Evolutionary conservation across 345 rosid genomes (phyloP), one percentile per base, ranked within the genome.

Genomic region (Ceriops zippeliana): DNA sequence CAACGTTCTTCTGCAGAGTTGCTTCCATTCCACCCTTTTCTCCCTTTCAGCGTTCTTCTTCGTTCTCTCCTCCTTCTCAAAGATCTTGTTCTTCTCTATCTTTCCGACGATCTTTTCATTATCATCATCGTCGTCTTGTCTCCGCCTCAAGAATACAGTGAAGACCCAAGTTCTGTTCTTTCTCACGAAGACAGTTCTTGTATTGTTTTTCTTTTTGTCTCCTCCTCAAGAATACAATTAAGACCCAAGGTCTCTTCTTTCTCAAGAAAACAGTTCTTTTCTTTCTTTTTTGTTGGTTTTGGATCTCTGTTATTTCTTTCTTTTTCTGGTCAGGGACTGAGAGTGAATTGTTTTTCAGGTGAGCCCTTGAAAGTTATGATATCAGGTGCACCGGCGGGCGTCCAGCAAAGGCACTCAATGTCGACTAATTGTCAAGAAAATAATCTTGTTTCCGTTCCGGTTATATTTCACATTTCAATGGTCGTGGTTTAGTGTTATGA

Each of bases 341-440:
- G 79, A 76, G 62, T 89, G 59, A 69, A 59, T 66, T 83, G 93
- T 83, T 93, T 86, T 13, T 68, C 74, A 5, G 58, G 46, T 32
- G 86, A 87, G 78, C 88, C 97, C 0, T 47, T 93, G 78, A 90
- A 87, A 77, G 96, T 93, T 67, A 93, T 93, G 93, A 90, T 93
- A 66, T 91, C 95, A 0, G 97, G 98, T 38, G 97, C 97, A 32
- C 93, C 97, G 0, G 96, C 96, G 9, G 24, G 24, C 24, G 24
- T 93, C 92, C 1, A 96, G 98, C 52, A 93, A 91, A 82, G 95
- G 98, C 61, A 87, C 98, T 69, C 98, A 91, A 72, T 88, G 97
- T 70, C 95, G 89, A 68, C 77, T 91, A 62, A 86, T 89, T 46
- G 95, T 82, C 69, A 80, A 84, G 15, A 89, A 87, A 90, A 97